These are phyloP conservation scores for Phytophthora rubi DNA, from an alignment of 352 stramenopile species.

Conservation along the genomic window DNA sequence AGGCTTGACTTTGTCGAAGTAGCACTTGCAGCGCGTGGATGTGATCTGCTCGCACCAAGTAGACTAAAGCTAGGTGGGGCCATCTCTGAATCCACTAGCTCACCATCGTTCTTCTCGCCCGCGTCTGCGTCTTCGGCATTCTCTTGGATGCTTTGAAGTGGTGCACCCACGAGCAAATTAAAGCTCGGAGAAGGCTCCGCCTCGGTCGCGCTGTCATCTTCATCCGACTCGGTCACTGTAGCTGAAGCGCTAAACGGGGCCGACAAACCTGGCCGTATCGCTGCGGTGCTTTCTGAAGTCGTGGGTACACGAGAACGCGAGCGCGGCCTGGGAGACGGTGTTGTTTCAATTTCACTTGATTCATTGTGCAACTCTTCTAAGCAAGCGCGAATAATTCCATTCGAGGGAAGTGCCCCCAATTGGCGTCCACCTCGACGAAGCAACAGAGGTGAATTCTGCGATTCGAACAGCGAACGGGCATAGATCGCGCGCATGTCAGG, in stretches of 20 bases:
- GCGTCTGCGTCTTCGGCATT: conserved; percentile 5
- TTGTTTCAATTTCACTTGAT: conserved; percentile 6
- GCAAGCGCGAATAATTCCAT: conserved; percentile 71
- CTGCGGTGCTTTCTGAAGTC: neutral
- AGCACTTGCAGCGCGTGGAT: conserved; percentile 4
- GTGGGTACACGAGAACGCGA: conserved; percentile 11
- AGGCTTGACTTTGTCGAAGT: neutral
- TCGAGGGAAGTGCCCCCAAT: conserved; percentile 48
- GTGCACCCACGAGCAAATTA: conserved; percentile 24
- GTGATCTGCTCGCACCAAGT: conserved; percentile 5
- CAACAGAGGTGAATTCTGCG: conserved; percentile 44
- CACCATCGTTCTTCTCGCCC: neutral
- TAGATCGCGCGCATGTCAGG: conserved; percentile 83
- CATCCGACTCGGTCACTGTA: conserved; percentile 22
- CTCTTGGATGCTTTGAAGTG: conserved; percentile 14
- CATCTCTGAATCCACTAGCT: conserved; percentile 4
- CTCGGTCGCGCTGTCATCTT: conserved; percentile 22
- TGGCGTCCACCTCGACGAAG: conserved; percentile 45
- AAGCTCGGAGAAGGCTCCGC: conserved; percentile 38
- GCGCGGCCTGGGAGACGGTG: conserved; percentile 15
- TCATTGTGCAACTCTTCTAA: conserved; percentile 53
- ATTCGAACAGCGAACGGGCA: conserved; percentile 70
- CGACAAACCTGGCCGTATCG: conserved; percentile 9
- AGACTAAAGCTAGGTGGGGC: conserved; percentile 31
- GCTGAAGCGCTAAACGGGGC: conserved; percentile 14